Conservation (phyloP, 179 eudicot genomes). For the Silene coronaria region DNA sequence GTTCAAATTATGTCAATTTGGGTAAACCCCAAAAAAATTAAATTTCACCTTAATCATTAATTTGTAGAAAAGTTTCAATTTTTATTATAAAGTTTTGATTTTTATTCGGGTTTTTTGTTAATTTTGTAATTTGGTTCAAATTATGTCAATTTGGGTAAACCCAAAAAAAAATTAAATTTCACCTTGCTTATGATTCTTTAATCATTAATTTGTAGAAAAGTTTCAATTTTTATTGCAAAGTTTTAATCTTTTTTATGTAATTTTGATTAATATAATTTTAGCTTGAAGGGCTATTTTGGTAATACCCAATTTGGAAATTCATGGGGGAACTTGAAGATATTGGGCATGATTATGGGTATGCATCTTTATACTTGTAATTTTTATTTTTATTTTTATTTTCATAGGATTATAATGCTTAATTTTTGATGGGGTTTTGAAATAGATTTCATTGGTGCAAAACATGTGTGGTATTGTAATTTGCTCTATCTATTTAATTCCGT, state of each 20-base stretch:
- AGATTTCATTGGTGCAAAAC: neutral
- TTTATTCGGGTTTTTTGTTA: constrained; percentile 2
- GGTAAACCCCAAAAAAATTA: neutral
- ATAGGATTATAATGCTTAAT: neutral
- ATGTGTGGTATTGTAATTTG: neutral
- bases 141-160: neutral
- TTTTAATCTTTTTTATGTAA: neutral
- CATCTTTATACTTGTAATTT: neutral
- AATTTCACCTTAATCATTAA: neutral
- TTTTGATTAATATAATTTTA: neutral
- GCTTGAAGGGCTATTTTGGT: neutral
- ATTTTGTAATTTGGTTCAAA: neutral
- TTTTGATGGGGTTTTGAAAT: neutral
- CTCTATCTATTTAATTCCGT: neutral
- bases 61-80: neutral
- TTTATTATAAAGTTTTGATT: constrained; percentile 3
- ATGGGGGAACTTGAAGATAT: constrained; percentile 52
- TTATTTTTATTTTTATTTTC: neutral
- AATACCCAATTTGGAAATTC: constrained; percentile 23
- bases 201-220: neutral
- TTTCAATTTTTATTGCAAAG: neutral
- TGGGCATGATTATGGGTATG: constrained; percentile 57
- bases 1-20: neutral
- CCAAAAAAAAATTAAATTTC: neutral
- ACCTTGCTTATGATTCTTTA: neutral